Conservation (phyloP, 2,329 filamentous ascomycete species). For the Reticulascus tulasneorum region DNA sequence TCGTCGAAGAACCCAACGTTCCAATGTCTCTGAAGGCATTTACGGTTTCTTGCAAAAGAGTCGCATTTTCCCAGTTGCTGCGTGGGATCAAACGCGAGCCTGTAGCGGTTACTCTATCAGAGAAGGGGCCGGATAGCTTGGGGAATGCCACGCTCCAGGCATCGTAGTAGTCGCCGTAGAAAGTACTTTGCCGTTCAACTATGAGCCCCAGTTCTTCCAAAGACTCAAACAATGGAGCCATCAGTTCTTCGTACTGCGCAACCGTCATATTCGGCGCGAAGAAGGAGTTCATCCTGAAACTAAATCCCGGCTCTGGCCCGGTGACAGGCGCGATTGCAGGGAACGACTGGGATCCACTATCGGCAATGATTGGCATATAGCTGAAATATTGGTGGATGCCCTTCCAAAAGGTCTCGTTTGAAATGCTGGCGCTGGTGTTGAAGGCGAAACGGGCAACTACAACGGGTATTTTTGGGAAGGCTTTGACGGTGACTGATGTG, state of each 20-base stretch:
- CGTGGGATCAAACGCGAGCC: constrained; percentile 32
- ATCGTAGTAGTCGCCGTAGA: constrained; percentile 19
- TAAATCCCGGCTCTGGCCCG: too few relatives aligned
- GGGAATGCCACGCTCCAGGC: constrained; percentile 21
- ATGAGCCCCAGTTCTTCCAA: constrained; percentile 25
- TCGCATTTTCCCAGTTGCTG: constrained; percentile 25
- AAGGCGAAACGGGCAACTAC: too few relatives aligned
- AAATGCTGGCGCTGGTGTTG: too few relatives aligned
- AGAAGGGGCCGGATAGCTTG: too few relatives aligned
- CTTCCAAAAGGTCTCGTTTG: too few relatives aligned
- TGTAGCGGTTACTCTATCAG: too few relatives aligned
- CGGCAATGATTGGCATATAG: too few relatives aligned
- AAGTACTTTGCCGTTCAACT: constrained; percentile 19
- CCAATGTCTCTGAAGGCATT: constrained; percentile 21
- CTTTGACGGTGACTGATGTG: constrained; percentile 44
- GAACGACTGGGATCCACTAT: too few relatives aligned
- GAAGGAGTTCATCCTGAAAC: constrained; percentile 24
- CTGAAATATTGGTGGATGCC: too few relatives aligned
- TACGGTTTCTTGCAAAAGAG: constrained; percentile 20
- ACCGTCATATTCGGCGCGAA: constrained; percentile 21
- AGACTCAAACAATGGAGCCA: constrained; percentile 27
- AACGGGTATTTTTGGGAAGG: too few relatives aligned
- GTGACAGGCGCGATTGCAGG: too few relatives aligned
- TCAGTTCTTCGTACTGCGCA: constrained; percentile 30
- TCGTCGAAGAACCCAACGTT: constrained; percentile 16